phyloP scores from a whole-genome alignment of 306 rosid genomes.

The Datisca glomerata region DNA sequence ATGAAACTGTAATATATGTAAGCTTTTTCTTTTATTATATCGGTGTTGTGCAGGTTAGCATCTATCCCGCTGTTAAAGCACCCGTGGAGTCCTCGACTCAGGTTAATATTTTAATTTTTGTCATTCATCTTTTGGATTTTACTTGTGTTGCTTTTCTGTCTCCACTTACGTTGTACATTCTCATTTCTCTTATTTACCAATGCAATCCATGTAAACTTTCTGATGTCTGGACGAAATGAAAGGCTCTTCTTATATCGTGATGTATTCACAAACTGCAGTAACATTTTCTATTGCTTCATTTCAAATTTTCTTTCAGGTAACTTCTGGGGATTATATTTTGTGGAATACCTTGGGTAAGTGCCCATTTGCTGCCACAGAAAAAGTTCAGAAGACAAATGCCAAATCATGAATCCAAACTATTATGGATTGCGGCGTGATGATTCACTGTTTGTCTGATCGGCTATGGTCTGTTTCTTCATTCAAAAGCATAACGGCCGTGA shows the following conservation, averaged over 20 bases:
- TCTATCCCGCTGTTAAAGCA: slow-evolving; percentile 88
- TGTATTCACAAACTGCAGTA: not conserved
- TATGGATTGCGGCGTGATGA: too few species aligned
- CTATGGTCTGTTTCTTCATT: too few species aligned
- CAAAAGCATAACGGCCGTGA: too few species aligned
- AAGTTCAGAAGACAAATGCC: slow-evolving; percentile 15
- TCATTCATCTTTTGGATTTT: not conserved
- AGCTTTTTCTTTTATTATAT: not conserved
- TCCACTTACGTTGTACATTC: not conserved
- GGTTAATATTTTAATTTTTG: slow-evolving; percentile 27
- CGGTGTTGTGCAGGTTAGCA: slow-evolving; percentile 54
- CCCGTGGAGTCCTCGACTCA: slow-evolving; percentile 71
- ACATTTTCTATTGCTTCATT: not conserved
- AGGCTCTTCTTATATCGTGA: not conserved
- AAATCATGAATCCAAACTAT: too few species aligned
- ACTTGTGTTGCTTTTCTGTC: not conserved
- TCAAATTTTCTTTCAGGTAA: slow-evolving; percentile 39
- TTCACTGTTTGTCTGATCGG: too few species aligned
- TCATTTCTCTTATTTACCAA: not conserved
- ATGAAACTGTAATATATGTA: too few species aligned
- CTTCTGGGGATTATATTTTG: slow-evolving; percentile 76
- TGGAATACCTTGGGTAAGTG: slow-evolving; percentile 92
- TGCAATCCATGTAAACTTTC: not conserved
- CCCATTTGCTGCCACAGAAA: slow-evolving; percentile 30
- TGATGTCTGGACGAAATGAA: too few species aligned